Base-by-base conservation (phyloP, 2,329 filamentous ascomycete species). In the Plenodomus biglobosus region DNA sequence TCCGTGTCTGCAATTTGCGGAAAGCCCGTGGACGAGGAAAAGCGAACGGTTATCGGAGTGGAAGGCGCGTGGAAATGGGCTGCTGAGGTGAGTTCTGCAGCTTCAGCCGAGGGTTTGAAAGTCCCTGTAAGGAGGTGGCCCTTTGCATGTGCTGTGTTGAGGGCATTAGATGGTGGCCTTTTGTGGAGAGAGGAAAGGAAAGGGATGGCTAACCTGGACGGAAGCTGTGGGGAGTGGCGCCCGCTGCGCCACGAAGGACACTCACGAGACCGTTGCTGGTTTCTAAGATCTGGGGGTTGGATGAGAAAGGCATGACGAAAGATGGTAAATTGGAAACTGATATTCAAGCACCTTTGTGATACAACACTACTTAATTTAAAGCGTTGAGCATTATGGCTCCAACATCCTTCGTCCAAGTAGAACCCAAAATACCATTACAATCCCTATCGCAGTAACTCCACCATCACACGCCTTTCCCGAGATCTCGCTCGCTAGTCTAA, bases 131-230 rank as follows among this genome's bases (percentile, higher is more conserved):
- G 64, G 32, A 83, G 71, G 22, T 75, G 64, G 11, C 81, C 81
- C 66, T 79, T 77, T 16, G 80, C 80, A 52, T 85, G 81, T 8
- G 79, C 80, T 80, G n/a, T n/a, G n/a, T n/a, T 18, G 3, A 48
- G 36, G 30, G 5, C 40, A 42, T 53, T 42, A 52, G 50, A 10
- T 5, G 21, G 42, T 27, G 50, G 18, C 7, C 19, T 8, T n/a
- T 38, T 48, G 2, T 37, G 20, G 6, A n/a, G n/a, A 10, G 16
- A 38, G 19, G 20, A 44, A 11, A 24, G 22, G 5, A 6, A 24
- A 24, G 22, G 22, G 6, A 11, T 24, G 22, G 22, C 52, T 15
- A 52, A 70, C 67, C 68, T 24, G 68, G 68, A 22, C 68, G 55
- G 44, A 68, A 71, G 27, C 63, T 49, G 35, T 61, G 52, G 13